Conservation (phyloP, 306 rosid genomes). For the Cucurbita argyrosperma region DNA sequence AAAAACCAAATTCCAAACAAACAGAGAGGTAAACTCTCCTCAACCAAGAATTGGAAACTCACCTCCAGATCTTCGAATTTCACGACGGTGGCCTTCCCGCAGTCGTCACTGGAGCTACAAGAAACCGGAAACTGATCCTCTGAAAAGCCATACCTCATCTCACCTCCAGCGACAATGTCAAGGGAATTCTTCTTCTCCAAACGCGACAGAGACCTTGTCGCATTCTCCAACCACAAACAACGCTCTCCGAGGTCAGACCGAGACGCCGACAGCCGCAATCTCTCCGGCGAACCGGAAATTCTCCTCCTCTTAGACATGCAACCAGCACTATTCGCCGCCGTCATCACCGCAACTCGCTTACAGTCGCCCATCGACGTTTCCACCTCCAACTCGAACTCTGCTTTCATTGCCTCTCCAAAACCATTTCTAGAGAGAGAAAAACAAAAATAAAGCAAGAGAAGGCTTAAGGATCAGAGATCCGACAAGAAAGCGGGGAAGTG, state of each 20-base stretch:
- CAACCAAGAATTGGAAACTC: conserved; percentile 8
- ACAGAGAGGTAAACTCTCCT: neutral
- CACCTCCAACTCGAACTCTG: conserved; percentile 1
- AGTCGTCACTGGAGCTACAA: conserved; percentile 31
- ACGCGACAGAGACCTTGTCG: conserved; percentile 10
- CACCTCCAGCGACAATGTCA: neutral
- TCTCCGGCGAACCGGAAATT: conserved; percentile 4
- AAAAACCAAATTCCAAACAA: neutral
- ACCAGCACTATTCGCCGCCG: conserved; percentile 12
- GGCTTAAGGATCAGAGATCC: neutral
- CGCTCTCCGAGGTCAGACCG: neutral
- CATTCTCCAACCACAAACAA: neutral
- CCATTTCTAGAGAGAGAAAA: conserved; percentile 3
- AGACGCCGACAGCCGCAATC: neutral
- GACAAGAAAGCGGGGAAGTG: neutral
- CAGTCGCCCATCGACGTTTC: conserved; percentile 21
- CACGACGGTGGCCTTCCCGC: conserved; percentile 8
- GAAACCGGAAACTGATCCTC: conserved; percentile 23
- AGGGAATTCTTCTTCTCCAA: conserved; percentile 9
- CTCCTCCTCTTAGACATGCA: conserved; percentile 41
- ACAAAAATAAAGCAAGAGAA: neutral
- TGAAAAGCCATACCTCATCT: neutral
- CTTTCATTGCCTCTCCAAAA: neutral
- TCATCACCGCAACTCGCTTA: conserved; percentile 30
- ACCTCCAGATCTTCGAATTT: conserved; percentile 52